Evolutionary conservation across 1,284 basidiomycete species (phyloP).

Genomic region (Cryptococcus maquisensis): DNA sequence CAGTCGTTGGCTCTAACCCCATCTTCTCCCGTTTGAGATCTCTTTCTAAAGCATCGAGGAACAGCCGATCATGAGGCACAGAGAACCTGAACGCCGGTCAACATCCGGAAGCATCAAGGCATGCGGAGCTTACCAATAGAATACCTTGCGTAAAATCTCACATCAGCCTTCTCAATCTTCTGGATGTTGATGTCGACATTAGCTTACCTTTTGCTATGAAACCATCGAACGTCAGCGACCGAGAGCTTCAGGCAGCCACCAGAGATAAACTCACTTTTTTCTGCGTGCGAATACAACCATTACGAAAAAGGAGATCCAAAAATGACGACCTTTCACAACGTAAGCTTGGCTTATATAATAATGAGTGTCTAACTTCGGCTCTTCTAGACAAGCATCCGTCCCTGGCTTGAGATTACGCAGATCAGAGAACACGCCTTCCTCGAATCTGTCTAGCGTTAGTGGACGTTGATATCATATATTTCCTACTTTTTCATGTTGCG

Average conservation of each 20-base stretch:
- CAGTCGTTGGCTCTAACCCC: slow-evolving; percentile 75
- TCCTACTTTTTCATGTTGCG: slow-evolving; percentile 41
- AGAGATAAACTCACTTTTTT: slow-evolving; percentile 76
- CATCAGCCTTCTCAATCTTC: not conserved
- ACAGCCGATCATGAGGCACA: slow-evolving; percentile 89
- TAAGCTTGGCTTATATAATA: not conserved
- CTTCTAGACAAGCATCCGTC: slow-evolving; percentile 80
- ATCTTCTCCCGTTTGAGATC: slow-evolving; percentile 89
- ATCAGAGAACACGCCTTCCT: slow-evolving; percentile 89
- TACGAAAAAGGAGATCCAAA: slow-evolving; percentile 85
- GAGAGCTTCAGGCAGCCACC: not conserved
- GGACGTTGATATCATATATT: too few species aligned
- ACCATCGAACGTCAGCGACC: not conserved
- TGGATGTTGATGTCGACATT: not conserved
- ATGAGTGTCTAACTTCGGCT: slow-evolving; percentile 65
- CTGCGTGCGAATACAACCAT: slow-evolving; percentile 89
- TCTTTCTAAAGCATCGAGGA: slow-evolving; percentile 86
- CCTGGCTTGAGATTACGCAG: slow-evolving; percentile 86
- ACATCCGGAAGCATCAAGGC: not conserved
- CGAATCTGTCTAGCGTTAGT: slow-evolving; percentile 30
- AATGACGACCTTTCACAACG: slow-evolving; percentile 52
- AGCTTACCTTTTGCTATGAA: not conserved
- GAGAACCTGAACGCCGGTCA: slow-evolving; percentile 56
- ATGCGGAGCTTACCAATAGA: slow-evolving; percentile 67
- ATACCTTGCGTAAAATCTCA: slow-evolving; percentile 45